Evolutionary conservation across 371 early-diverging fungal genomes (phyloP).

Genomic region (Actinomucor elegans): DNA sequence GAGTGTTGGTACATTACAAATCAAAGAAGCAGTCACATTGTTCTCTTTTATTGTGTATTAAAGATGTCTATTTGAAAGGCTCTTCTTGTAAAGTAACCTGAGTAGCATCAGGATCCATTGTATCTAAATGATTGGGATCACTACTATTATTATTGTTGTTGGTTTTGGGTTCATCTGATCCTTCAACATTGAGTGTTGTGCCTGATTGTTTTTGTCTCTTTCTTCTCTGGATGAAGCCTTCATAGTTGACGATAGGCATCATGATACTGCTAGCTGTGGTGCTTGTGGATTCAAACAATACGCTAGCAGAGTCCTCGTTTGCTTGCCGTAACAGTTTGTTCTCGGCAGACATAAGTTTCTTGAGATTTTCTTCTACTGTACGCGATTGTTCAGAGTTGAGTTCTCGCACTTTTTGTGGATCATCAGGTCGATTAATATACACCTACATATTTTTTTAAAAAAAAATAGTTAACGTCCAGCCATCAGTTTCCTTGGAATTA

Average conservation of each 20-base stretch:
- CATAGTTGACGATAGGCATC: slow-evolving; percentile 59
- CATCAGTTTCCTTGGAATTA: no score
- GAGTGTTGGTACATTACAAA: no score
- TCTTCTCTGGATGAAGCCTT: slow-evolving; percentile 46
- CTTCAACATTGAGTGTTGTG: slow-evolving; percentile 22
- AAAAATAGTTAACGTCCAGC: background rate
- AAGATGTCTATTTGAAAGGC: no score
- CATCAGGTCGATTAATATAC: slow-evolving; percentile 57
- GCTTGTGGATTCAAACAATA: background rate
- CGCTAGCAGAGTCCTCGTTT: background rate
- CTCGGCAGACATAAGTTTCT: slow-evolving; percentile 58
- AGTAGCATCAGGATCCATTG: background rate
- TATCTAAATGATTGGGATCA: background rate
- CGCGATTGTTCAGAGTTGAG: slow-evolving; percentile 64
- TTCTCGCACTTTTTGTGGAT: slow-evolving; percentile 61
- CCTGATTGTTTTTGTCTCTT: slow-evolving; percentile 36
- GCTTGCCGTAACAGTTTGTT: slow-evolving; percentile 46
- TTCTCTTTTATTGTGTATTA: no score
- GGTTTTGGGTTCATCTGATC: slow-evolving; percentile 11
- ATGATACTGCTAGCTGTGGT: slow-evolving; percentile 3
- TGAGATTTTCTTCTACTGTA: slow-evolving; percentile 62
- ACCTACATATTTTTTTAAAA: slow-evolving; percentile 31
- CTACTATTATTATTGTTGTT: slow-evolving; percentile 1
- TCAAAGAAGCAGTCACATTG: no score
- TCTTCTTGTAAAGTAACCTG: no score